Percentiles rank a stretch among this genome's conserved stretches.
These are phyloP conservation scores for Globisporangium cystogenes DNA, from an alignment of 352 stramenopile genomes.

Conservation along the genomic window DNA sequence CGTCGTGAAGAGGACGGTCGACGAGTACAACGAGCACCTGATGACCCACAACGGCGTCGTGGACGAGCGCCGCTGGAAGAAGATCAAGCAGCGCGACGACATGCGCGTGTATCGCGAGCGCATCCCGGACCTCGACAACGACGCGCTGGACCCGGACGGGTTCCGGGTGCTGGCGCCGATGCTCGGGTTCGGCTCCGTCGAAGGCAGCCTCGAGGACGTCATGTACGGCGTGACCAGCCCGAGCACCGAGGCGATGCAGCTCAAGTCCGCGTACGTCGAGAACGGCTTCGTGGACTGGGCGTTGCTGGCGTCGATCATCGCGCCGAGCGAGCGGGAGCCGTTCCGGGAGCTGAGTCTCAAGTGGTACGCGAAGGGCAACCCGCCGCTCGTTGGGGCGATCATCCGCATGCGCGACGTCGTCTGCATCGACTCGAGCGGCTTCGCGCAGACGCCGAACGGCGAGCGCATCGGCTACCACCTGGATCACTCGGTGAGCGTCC, in stretches of 20 bases:
- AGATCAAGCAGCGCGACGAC: slow-evolving; percentile 8
- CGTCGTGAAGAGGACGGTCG: slow-evolving; percentile 1
- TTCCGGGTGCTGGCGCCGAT: not conserved
- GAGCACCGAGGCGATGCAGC: slow-evolving; percentile 39
- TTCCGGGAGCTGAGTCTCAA: slow-evolving; percentile 41
- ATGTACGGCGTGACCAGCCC: slow-evolving; percentile 4
- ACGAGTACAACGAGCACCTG: slow-evolving; percentile 5
- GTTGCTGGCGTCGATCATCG: slow-evolving; percentile 26
- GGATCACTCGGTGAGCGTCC: too few relatives aligned
- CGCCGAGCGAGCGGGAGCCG: slow-evolving; percentile 31
- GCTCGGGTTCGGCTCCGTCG: slow-evolving; percentile 1
- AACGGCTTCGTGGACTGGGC: slow-evolving; percentile 44
- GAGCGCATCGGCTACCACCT: too few relatives aligned
- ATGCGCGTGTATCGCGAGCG: slow-evolving; percentile 7
- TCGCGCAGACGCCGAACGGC: not conserved
- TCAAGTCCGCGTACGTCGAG: slow-evolving; percentile 46
- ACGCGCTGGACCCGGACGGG: too few relatives aligned
- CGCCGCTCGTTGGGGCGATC: slow-evolving; percentile 26
- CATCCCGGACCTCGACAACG: not conserved
- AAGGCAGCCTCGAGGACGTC: slow-evolving; percentile 2
- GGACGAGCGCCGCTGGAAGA: slow-evolving; percentile 1
- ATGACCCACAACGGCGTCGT: not conserved
- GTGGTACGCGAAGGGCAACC: slow-evolving; percentile 40
- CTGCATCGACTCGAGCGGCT: not conserved
- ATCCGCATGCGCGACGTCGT: slow-evolving; percentile 14